phyloP scores from a whole-genome alignment of 2,329 filamentous ascomycete genomes.

The Dothideomycetes sp. region DNA sequence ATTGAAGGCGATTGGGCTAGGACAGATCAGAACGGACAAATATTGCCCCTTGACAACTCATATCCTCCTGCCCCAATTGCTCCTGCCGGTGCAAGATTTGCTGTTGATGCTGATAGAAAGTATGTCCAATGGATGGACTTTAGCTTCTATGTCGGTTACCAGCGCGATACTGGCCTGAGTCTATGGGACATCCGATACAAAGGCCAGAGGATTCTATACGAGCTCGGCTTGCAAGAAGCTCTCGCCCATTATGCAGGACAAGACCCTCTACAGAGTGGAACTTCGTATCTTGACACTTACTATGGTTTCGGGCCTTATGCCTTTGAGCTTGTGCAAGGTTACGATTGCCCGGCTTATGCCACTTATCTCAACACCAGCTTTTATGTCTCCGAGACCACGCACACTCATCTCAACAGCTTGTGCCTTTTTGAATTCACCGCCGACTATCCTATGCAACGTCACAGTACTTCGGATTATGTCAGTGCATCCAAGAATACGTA shows the following conservation, averaged over 20 bases:
- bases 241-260: slow-evolving; percentile 42
- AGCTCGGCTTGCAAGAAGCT: slow-evolving; percentile 48
- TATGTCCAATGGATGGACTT: slow-evolving; percentile 47
- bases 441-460: slow-evolving; percentile 43
- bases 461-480: slow-evolving; percentile 34
- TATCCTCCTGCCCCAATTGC: slow-evolving; percentile 44
- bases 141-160: slow-evolving; percentile 44
- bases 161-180: slow-evolving; percentile 39
- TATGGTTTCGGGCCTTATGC: slow-evolving; percentile 41
- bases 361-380: slow-evolving; percentile 43
- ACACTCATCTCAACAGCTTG: slow-evolving; percentile 41
- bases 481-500: slow-evolving; percentile 37
- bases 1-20: slow-evolving; percentile 41
- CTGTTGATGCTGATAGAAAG: slow-evolving; percentile 34
- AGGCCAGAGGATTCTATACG: slow-evolving; percentile 47
- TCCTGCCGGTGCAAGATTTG: slow-evolving; percentile 34
- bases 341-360: slow-evolving; percentile 44
- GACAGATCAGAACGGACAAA: slow-evolving; percentile 34
- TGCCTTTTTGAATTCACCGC: slow-evolving; percentile 47
- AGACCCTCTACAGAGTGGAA: slow-evolving; percentile 39
- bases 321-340: slow-evolving; percentile 40
- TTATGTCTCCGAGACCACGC: slow-evolving; percentile 35
- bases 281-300: slow-evolving; percentile 39
- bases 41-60: slow-evolving; percentile 41
- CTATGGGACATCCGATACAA: slow-evolving; percentile 47